A percentile compares a stretch with the other conserved stretches of the same genome.
phyloP scores from a whole-genome alignment of 2,329 filamentous ascomycete genomes.

The Diaporthe sp. region DNA sequence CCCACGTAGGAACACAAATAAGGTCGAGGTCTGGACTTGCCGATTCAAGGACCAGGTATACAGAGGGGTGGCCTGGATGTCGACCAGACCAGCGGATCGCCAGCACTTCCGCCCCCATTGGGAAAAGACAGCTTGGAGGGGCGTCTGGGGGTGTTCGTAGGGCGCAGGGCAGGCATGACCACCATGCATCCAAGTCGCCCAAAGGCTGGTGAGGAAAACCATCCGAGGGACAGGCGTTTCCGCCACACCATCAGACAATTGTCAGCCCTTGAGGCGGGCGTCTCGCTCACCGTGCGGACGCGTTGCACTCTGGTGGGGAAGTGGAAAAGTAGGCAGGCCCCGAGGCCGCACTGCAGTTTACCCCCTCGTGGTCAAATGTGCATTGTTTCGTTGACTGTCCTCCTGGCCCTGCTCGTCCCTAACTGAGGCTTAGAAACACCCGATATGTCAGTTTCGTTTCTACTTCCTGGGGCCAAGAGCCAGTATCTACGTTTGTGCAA shows the following conservation, averaged over 20 bases:
- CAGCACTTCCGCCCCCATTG: slow-evolving; percentile 22
- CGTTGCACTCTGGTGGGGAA: slow-evolving; percentile 25
- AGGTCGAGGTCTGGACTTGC: slow-evolving; percentile 35
- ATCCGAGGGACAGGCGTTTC: slow-evolving; percentile 1
- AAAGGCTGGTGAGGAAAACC: neutral
- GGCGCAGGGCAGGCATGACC: slow-evolving; percentile 31
- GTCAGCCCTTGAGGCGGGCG: slow-evolving; percentile 10
- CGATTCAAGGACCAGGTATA: slow-evolving; percentile 33
- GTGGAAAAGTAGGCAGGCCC: neutral
- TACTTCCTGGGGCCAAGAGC: neutral
- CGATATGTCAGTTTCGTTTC: neutral
- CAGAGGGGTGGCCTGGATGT: slow-evolving; percentile 14
- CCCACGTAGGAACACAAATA: slow-evolving; percentile 23
- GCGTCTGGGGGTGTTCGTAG: slow-evolving; percentile 28
- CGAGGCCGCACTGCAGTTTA: neutral
- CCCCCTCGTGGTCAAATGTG: too few relatives aligned
- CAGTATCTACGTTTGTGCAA: neutral
- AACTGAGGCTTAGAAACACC: neutral
- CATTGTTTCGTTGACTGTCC: neutral
- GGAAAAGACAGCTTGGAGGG: slow-evolving; percentile 17
- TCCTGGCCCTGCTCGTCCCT: neutral
- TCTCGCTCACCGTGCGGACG: slow-evolving; percentile 14
- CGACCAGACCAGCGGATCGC: slow-evolving; percentile 25
- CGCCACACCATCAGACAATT: slow-evolving; percentile 5
- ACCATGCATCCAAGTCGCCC: neutral